phyloP scores from a whole-genome alignment of 495 filamentous ascomycete genomes.

The Aspergillus hancockii region DNA sequence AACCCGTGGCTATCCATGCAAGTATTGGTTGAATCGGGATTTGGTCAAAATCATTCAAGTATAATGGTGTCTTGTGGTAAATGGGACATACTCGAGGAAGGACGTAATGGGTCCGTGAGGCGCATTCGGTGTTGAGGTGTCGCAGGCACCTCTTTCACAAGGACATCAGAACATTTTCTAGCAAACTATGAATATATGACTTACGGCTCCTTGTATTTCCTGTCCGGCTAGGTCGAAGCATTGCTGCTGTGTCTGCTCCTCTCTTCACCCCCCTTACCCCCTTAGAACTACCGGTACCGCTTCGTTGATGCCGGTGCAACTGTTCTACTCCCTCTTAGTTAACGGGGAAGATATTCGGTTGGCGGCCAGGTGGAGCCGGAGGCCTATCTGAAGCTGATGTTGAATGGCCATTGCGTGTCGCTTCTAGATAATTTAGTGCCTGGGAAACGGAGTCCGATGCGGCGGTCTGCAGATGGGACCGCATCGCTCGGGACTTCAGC shows the following conservation, averaged over 20 bases:
- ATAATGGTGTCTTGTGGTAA: constrained; percentile 20
- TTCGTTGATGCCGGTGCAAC: constrained; percentile 47
- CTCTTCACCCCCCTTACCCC: constrained; percentile 23
- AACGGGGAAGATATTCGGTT: constrained; percentile 27
- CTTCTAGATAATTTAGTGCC: constrained; percentile 44
- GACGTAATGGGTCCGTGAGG: constrained; percentile 15
- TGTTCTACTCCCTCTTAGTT: constrained; percentile 43
- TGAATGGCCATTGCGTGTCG: constrained; percentile 18
- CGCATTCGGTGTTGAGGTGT: constrained; percentile 28
- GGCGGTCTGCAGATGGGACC: constrained; percentile 67
- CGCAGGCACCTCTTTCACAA: constrained; percentile 18
- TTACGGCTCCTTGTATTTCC: constrained; percentile 27
- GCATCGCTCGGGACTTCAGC: constrained; percentile 73
- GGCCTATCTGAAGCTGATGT: constrained; percentile 13
- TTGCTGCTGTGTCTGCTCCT: constrained; percentile 16
- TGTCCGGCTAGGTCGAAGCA: constrained; percentile 32
- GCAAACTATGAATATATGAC: background rate
- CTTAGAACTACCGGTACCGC: constrained; percentile 50
- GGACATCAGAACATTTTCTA: constrained; percentile 1
- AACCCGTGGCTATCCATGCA: background rate
- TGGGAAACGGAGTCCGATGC: constrained; percentile 67
- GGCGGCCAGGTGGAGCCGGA: constrained; percentile 27
- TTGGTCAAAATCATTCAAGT: constrained; percentile 18
- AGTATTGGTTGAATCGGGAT: background rate
- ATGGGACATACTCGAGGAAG: constrained; percentile 20